phyloP scores from a whole-genome alignment of 768 basidiomycete genomes.

The Tylopilus felleus region DNA sequence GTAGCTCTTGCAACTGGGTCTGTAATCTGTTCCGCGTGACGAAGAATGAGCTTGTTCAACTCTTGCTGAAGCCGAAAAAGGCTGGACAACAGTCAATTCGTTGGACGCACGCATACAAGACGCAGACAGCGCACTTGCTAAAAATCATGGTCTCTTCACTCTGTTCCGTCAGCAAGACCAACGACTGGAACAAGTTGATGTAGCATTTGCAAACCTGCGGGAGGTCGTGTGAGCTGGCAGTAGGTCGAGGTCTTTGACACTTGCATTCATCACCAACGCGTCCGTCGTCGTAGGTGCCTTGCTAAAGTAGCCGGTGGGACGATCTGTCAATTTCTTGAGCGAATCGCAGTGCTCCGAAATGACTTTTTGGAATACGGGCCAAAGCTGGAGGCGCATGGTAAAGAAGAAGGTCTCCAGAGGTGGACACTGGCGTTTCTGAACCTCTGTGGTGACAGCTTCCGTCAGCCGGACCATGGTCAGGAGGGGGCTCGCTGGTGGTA shows the following conservation, averaged over 20 bases:
- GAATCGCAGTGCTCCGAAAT: slow-evolving; percentile 83
- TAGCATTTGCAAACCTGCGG: slow-evolving; percentile 72
- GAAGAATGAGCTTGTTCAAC: slow-evolving; percentile 67
- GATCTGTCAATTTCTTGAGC: slow-evolving; percentile 80
- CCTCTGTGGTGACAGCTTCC: slow-evolving; percentile 71
- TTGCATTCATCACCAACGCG: slow-evolving; percentile 56
- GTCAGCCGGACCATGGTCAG: slow-evolving; percentile 90
- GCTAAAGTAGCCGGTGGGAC: slow-evolving; percentile 59
- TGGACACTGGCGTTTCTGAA: slow-evolving; percentile 72
- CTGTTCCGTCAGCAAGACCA: slow-evolving; percentile 75
- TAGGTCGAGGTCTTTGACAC: slow-evolving; percentile 15
- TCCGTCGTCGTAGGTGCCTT: slow-evolving; percentile 66
- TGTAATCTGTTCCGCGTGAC: slow-evolving; percentile 65
- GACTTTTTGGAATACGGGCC: slow-evolving; percentile 89
- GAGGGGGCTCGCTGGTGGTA: slow-evolving; percentile 72
- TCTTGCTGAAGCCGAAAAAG: slow-evolving; percentile 83
- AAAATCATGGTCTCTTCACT: slow-evolving; percentile 97
- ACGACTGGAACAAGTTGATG: slow-evolving; percentile 73
- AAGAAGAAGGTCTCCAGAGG: slow-evolving; percentile 84
- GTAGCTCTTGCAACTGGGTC: slow-evolving; percentile 62
- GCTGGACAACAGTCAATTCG: slow-evolving; percentile 39
- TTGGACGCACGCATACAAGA: neutral
- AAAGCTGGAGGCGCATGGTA: slow-evolving; percentile 77
- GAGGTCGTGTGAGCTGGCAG: neutral
- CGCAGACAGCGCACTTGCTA: slow-evolving; percentile 62